A percentile compares a stretch with the other conserved stretches of the same genome.
phyloP scores from a whole-genome alignment of 176 grass and related monocot species.

The Hordeum marinum region DNA sequence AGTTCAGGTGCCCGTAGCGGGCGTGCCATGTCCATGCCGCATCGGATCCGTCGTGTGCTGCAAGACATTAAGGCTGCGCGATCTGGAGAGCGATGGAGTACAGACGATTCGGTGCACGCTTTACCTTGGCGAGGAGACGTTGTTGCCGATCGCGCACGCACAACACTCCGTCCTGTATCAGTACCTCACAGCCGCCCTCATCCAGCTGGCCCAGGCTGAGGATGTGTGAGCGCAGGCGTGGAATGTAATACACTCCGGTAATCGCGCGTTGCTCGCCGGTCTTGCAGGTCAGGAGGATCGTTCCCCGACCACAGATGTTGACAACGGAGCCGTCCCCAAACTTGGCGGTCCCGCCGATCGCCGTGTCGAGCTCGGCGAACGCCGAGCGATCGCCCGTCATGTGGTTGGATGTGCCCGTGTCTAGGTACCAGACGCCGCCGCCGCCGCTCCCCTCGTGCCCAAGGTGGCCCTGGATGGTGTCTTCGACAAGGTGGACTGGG shows the following conservation, averaged over 20 bases:
- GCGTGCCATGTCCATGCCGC: too few species aligned
- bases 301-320: not conserved
- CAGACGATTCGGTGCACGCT: too few species aligned
- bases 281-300: not conserved
- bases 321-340: not conserved
- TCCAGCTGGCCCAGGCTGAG: not conserved
- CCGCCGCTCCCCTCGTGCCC: not conserved
- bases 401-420: not conserved
- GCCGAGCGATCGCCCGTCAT: not conserved
- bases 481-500: not conserved
- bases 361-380: not conserved
- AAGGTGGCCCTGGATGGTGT: fast-evolving
- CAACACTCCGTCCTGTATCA: not conserved
- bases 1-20: too few species aligned
- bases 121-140: not conserved
- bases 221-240: not conserved
- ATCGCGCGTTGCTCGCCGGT: too few species aligned
- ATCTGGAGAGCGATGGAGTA: too few species aligned
- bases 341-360: not conserved
- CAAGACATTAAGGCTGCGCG: too few species aligned
- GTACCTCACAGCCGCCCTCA: too few species aligned
- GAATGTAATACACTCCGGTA: not conserved
- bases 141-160: not conserved
- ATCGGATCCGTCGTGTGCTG: too few species aligned
- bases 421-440: too few species aligned